These are phyloP conservation scores for Venturia nashicola DNA, from an alignment of 2,329 filamentous ascomycete genomes.

Conservation along the genomic window DNA sequence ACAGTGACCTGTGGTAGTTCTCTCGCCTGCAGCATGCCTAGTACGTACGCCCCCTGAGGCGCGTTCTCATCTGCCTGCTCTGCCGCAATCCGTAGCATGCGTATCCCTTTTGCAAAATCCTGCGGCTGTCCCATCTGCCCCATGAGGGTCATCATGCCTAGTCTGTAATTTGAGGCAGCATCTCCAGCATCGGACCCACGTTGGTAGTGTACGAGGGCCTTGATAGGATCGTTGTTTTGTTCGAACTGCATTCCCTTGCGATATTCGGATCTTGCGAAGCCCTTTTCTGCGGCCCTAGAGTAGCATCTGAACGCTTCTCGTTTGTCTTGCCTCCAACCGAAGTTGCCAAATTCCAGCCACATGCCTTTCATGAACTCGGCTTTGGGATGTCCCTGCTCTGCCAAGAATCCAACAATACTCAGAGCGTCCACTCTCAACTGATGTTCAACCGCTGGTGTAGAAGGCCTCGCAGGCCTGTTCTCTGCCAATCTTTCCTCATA, in stretches of 20 bases:
- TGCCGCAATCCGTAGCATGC: constrained; percentile 73
- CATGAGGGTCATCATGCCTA: constrained; percentile 95
- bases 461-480: constrained; percentile 48
- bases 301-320: constrained; percentile 88
- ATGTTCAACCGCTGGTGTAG: constrained; percentile 79
- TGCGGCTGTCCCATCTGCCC: constrained; percentile 86
- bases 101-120: constrained; percentile 64
- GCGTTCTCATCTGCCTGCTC: constrained; percentile 90
- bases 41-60: constrained; percentile 87
- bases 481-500: constrained; percentile 57
- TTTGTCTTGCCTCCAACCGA: constrained; percentile 80
- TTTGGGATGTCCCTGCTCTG: constrained; percentile 83
- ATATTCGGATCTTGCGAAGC: constrained; percentile 83
- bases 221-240: constrained; percentile 81
- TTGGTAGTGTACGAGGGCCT: constrained; percentile 84
- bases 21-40: constrained; percentile 84
- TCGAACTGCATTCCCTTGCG: constrained; percentile 98
- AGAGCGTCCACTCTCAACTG: constrained; percentile 78
- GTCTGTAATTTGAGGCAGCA: constrained; percentile 73
- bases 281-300: constrained; percentile 70
- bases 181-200: constrained; percentile 68
- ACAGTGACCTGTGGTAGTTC: constrained; percentile 85
- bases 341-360: constrained; percentile 98
- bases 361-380: constrained; percentile 90
- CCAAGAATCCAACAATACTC: constrained; percentile 82